Conservation (phyloP, 2,329 filamentous ascomycete genomes). For the Ceratocystis diversiconidia region DNA sequence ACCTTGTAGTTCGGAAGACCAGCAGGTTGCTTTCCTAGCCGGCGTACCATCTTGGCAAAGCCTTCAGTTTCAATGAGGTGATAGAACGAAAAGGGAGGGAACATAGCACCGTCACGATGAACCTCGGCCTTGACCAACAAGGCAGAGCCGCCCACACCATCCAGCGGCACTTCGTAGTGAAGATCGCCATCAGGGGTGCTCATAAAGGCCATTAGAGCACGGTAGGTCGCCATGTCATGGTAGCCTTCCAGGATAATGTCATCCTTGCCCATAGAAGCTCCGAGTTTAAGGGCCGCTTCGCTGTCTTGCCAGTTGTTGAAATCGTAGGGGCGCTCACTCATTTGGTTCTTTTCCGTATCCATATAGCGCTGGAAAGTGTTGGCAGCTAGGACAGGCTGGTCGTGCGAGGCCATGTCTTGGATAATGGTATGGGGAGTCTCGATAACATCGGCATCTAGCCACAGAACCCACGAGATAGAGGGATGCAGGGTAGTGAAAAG, state of each 20-base stretch:
- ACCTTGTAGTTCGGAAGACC: slow-evolving; percentile 98
- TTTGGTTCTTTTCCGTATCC: slow-evolving; percentile 52
- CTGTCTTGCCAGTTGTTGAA: slow-evolving; percentile 98
- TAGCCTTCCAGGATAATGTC: slow-evolving; percentile 93
- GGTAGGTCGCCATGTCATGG: slow-evolving; percentile 79
- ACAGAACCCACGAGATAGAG: slow-evolving; percentile 86
- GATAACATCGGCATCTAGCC: slow-evolving; percentile 84
- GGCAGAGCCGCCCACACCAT: slow-evolving; percentile 87
- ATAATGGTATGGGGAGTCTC: slow-evolving; percentile 77
- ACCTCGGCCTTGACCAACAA: slow-evolving; percentile 92
- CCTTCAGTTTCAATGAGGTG: slow-evolving; percentile 96
- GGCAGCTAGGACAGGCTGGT: slow-evolving; percentile 83
- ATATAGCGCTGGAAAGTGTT: slow-evolving; percentile 88
- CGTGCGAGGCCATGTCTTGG: slow-evolving; percentile 74
- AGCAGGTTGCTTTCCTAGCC: slow-evolving; percentile 70
- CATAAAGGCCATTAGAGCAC: slow-evolving; percentile 82
- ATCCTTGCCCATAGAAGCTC: slow-evolving; percentile 67
- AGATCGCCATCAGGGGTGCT: slow-evolving; percentile 39
- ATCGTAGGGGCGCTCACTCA: slow-evolving; percentile 75
- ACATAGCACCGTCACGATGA: slow-evolving; percentile 95
- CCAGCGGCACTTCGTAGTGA: slow-evolving; percentile 56
- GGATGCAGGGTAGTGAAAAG: slow-evolving; percentile 91
- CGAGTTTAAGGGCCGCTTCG: slow-evolving; percentile 60
- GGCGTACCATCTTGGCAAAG: slow-evolving; percentile 90
- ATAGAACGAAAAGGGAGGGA: slow-evolving; percentile 91